phyloP scores from a whole-genome alignment of 1,284 basidiomycete genomes.

The Ustilago esculenta region DNA sequence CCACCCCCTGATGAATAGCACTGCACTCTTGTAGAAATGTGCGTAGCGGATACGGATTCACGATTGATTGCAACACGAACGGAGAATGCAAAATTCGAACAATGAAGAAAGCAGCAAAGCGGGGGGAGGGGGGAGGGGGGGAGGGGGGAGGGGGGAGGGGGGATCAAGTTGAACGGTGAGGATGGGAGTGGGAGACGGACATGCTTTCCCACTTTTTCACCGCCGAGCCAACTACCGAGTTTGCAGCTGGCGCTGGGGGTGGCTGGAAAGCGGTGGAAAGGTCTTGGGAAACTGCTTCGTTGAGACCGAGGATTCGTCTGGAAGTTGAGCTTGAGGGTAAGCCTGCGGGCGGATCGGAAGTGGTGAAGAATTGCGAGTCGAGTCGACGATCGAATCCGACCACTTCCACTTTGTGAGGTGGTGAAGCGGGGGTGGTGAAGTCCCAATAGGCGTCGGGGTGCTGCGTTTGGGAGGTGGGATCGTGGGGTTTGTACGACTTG shows the following conservation, averaged over 20 bases:
- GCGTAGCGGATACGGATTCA: too few species aligned
- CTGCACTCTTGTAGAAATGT: too few species aligned
- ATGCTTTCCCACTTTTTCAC: conserved; percentile 47
- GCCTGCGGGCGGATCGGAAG: neutral
- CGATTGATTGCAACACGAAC: too few species aligned
- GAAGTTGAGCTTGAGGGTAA: conserved; percentile 19
- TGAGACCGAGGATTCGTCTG: conserved; percentile 15
- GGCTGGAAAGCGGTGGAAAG: conserved; percentile 7
- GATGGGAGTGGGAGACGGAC: conserved; percentile 8
- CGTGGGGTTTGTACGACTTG: too few species aligned
- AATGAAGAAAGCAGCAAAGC: too few species aligned
- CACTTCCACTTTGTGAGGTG: conserved; percentile 7
- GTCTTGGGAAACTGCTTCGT: conserved; percentile 14
- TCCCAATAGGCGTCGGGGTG: conserved; percentile 10
- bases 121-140: too few species aligned
- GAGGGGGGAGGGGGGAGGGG: neutral
- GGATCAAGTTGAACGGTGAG: neutral
- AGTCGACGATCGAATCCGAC: conserved; percentile 7
- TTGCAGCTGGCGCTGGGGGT: too few species aligned
- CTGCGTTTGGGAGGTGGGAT: too few species aligned
- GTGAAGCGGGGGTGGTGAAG: conserved; percentile 5
- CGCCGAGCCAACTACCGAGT: conserved; percentile 39
- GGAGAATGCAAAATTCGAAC: too few species aligned
- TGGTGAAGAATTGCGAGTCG: conserved; percentile 29
- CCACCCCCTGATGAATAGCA: too few species aligned